Evolutionary conservation across 2,329 filamentous ascomycete genomes (phyloP).

Genomic region (Sclerotinia subarctica): DNA sequence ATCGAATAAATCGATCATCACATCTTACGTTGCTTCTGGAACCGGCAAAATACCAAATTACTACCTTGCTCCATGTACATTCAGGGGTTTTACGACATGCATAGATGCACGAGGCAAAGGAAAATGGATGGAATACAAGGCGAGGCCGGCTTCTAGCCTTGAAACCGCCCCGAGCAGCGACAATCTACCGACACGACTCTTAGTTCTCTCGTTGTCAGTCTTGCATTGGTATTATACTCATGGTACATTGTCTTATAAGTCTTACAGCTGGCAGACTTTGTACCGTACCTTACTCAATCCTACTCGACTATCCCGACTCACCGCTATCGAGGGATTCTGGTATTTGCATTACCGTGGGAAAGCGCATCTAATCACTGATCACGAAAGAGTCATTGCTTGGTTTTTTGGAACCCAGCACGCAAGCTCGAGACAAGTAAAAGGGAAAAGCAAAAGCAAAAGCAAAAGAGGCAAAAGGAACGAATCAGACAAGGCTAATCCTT

Average conservation of each 20-base stretch:
- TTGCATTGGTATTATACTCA: background rate
- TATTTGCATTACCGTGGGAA: background rate
- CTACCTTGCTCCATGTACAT: slow-evolving; percentile 5
- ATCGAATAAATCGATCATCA: background rate
- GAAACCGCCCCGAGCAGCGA: slow-evolving; percentile 12
- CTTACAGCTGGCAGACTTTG: background rate
- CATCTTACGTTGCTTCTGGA: background rate
- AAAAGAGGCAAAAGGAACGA: background rate
- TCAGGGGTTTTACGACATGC: slow-evolving; percentile 19
- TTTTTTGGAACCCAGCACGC: background rate
- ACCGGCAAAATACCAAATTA: slow-evolving; percentile 6
- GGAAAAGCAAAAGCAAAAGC: slow-evolving; percentile 7
- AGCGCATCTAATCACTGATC: slow-evolving; percentile 13
- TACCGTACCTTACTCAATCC: background rate
- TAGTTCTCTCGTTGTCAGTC: background rate
- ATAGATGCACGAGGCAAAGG: slow-evolving; percentile 19
- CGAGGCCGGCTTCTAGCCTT: slow-evolving; percentile 19
- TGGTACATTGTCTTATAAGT: background rate
- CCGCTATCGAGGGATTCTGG: slow-evolving; percentile 11
- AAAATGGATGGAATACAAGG: background rate
- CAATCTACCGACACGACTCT: slow-evolving; percentile 4
- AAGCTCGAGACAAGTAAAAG: background rate
- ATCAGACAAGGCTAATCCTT: slow-evolving; percentile 3
- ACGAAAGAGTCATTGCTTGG: slow-evolving; percentile 14
- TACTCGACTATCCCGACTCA: slow-evolving; percentile 11